phyloP scores from a whole-genome alignment of 2,329 filamentous ascomycete genomes.

The Phaeosphaeria sp. region DNA sequence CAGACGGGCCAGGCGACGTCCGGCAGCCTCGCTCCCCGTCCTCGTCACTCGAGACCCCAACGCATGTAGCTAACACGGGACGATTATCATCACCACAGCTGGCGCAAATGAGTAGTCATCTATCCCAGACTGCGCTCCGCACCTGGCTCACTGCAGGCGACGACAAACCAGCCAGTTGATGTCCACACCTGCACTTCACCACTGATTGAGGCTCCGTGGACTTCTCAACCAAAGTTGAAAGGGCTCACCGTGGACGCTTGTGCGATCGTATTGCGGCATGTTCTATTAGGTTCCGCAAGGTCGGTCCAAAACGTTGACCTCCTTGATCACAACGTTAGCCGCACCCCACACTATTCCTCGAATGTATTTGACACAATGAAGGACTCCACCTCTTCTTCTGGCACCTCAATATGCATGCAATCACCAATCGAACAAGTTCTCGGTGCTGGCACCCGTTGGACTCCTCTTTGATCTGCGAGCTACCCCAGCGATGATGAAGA shows the following conservation, averaged over 20 bases:
- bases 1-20: slow-evolving; percentile 8
- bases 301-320: background rate
- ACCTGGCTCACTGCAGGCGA: too few species aligned
- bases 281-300: background rate
- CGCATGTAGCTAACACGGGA: background rate
- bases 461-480: slow-evolving; percentile 5
- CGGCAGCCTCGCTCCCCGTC: slow-evolving; percentile 1
- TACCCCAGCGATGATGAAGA: background rate
- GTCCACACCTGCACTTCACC: background rate
- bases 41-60: background rate
- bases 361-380: background rate
- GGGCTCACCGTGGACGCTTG: background rate
- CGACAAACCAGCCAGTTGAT: too few species aligned
- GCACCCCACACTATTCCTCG: background rate
- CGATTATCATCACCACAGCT: background rate
- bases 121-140: too few species aligned
- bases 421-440: background rate
- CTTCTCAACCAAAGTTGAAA: background rate
- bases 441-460: slow-evolving; percentile 1
- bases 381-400: background rate
- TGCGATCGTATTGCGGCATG: background rate
- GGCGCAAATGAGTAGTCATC: too few species aligned
- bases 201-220: background rate
- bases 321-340: background rate
- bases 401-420: background rate